A percentile compares a stretch with the other conserved stretches of the same genome.
These are phyloP conservation scores for Backusella psychrophila DNA, from an alignment of 192 early-diverging fungal species.

Conservation along the genomic window DNA sequence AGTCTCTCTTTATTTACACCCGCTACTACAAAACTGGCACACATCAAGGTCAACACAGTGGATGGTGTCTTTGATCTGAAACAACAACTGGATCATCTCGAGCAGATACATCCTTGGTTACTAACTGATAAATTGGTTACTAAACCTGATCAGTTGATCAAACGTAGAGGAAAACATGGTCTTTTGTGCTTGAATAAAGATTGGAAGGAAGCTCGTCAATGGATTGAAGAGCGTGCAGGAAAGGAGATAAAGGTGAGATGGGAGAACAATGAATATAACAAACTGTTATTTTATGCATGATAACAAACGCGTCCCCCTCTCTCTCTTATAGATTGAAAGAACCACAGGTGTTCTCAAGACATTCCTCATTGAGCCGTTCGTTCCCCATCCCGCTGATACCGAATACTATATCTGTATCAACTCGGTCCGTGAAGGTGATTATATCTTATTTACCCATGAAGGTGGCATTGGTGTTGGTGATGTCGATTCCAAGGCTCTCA, in stretches of 20 bases:
- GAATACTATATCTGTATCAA: constrained; percentile 99
- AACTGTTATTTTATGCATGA: background rate
- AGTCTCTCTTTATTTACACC: constrained; percentile 63
- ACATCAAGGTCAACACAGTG: constrained; percentile 68
- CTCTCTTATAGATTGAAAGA: constrained; percentile 67
- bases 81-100: constrained; percentile 54
- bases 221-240: constrained; percentile 88
- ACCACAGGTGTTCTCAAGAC: constrained; percentile 88
- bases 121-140: constrained; percentile 81
- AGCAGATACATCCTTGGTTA: constrained; percentile 84
- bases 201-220: constrained; percentile 83
- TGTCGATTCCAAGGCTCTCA: constrained; percentile 93
- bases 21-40: constrained; percentile 73
- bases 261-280: background rate
- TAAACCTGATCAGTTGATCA: constrained; percentile 98
- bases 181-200: constrained; percentile 89
- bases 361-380: constrained; percentile 93
- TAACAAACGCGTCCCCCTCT: background rate
- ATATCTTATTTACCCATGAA: constrained; percentile 97
- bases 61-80: constrained; percentile 62
- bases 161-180: constrained; percentile 95
- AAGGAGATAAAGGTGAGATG: constrained; percentile 68
- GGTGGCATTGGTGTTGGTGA: constrained; percentile 98
- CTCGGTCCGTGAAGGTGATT: constrained; percentile 91
- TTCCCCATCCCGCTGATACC: constrained; percentile 84